These are phyloP conservation scores for Hymenotorrendiella dingleyae DNA, from an alignment of 2,329 filamentous ascomycete genomes.

Conservation along the genomic window DNA sequence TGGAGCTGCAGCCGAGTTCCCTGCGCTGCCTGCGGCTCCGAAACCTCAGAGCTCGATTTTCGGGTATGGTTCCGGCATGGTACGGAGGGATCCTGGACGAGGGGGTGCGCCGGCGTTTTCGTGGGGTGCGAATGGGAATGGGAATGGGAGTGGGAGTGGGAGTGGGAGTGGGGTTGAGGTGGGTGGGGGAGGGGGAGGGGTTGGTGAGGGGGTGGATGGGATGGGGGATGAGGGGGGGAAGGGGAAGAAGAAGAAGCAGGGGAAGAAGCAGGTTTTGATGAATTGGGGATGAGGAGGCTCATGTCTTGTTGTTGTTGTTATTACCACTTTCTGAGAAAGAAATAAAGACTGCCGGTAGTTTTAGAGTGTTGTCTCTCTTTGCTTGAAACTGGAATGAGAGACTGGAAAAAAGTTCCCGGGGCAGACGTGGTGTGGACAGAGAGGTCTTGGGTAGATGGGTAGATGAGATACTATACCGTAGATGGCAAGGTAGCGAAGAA, in stretches of 20 bases:
- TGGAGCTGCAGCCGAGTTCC: conserved; percentile 55
- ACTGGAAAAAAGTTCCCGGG: too few relatives aligned
- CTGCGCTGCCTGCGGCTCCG: conserved; percentile 71
- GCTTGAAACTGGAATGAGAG: too few relatives aligned
- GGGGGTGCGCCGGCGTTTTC: conserved; percentile 23
- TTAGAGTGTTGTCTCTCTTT: too few relatives aligned
- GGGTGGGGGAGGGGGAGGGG: conserved; percentile 16
- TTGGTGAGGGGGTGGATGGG: conserved; percentile 16
- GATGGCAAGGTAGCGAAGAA: too few relatives aligned
- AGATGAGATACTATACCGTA: too few relatives aligned
- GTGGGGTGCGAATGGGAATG: conserved; percentile 19
- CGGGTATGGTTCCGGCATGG: conserved; percentile 50
- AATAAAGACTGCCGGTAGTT: too few relatives aligned
- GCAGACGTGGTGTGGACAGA: too few relatives aligned
- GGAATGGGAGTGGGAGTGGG: conserved; percentile 20
- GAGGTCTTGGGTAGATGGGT: too few relatives aligned
- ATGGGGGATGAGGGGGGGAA: conserved; percentile 12
- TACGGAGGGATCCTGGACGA: conserved; percentile 46
- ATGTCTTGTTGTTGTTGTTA: too few relatives aligned
- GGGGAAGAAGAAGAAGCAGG: conserved; percentile 54
- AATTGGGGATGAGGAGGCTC: conserved; percentile 46
- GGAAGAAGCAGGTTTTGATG: conserved; percentile 56
- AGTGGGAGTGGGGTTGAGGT: conserved; percentile 10
- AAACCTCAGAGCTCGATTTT: conserved; percentile 61
- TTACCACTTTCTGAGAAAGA: too few relatives aligned